A percentile compares a stretch with the other conserved stretches of the same genome.
phyloP scores from a whole-genome alignment of 2,329 filamentous ascomycete genomes.

The Pseudodiploospora longispora region DNA sequence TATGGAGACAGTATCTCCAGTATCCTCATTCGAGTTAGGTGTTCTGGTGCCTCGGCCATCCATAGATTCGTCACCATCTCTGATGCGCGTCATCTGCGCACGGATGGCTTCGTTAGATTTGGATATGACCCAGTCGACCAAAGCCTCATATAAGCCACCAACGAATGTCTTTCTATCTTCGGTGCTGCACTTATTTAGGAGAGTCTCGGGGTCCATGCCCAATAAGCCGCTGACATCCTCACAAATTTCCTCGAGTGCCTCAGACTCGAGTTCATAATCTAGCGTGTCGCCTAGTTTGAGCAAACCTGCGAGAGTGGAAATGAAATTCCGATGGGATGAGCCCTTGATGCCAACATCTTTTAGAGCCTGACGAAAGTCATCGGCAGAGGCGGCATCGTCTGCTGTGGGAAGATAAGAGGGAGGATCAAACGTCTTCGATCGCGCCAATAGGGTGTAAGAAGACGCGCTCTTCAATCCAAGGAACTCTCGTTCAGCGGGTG shows the following conservation, averaged over 20 bases:
- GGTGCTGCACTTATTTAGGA: constrained; percentile 71
- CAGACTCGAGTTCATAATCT: constrained; percentile 76
- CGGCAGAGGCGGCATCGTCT: constrained; percentile 85
- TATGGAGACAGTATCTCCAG: constrained; percentile 77
- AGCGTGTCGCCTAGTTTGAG: constrained; percentile 88
- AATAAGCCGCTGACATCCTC: constrained; percentile 84
- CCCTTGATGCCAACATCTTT: constrained; percentile 95
- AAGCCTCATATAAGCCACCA: constrained; percentile 80
- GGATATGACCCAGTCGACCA: constrained; percentile 88
- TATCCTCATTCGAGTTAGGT: constrained; percentile 61
- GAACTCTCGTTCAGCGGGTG: constrained; percentile 80
- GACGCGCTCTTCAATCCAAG: constrained; percentile 71
- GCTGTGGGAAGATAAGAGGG: constrained; percentile 86
- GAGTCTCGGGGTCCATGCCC: constrained; percentile 76
- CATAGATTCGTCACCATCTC: constrained; percentile 58
- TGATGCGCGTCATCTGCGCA: constrained; percentile 60
- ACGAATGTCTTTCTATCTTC: constrained; percentile 78
- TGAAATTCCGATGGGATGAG: constrained; percentile 67
- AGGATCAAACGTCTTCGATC: constrained; percentile 76
- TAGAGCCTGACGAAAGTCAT: constrained; percentile 81
- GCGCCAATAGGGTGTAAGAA: constrained; percentile 69
- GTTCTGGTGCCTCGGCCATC: constrained; percentile 56
- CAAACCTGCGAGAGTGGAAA: constrained; percentile 77
- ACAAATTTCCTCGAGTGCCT: constrained; percentile 75
- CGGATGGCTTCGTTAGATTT: constrained; percentile 84